Base-by-base conservation (phyloP, 768 basidiomycete genomes). In the Hemileccinum impolitum region DNA sequence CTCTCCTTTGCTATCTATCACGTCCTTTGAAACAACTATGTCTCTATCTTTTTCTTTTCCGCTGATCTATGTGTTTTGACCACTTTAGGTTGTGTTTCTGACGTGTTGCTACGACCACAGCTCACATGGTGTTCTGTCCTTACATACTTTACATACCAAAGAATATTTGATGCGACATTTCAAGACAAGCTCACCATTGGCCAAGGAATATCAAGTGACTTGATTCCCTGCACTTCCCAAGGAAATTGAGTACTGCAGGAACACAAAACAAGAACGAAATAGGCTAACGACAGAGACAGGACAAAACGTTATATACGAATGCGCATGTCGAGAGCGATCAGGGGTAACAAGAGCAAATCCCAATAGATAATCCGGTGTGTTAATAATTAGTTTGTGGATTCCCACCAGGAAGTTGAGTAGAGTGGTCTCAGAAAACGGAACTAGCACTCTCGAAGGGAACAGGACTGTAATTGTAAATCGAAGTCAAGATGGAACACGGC, bases 291-390 rank as follows among this genome's bases (percentile, higher is more conserved):
- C 58, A 48, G 46, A 53, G 59, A 60, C 56, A 63, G 44, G 48
- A 67, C 67, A 68, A 67, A 66, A 66, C 67, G 59, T 66, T 64
- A 57, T 58, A 57, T 57, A 67, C 52, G 57, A 58, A 54, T 57
- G 61, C 61, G 54, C 65, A 69, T 66, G 65, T 69, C 65, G 67
- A 67, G 63, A 67, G 67, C 66, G 61, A 67, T 67, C 52, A n/a
- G 46, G 61, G 67, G 66, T 67, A 69, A 69, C 64, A 64, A 49
- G 53, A 66, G 56, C 63, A 68, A 56, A 58, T 54, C 52, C 62
- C 53, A 48, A 63, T 56, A 68, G 54, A 62, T 64, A 54, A 68
- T 69, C 67, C 64, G 39, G 39, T 65, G 52, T 55, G 54, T 48
- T 51, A 32, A 54, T 45, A 40, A 52, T 54, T 63, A 66, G 56